These are phyloP conservation scores for Globisporangium spinosum DNA, from an alignment of 352 stramenopile species.

Conservation along the genomic window DNA sequence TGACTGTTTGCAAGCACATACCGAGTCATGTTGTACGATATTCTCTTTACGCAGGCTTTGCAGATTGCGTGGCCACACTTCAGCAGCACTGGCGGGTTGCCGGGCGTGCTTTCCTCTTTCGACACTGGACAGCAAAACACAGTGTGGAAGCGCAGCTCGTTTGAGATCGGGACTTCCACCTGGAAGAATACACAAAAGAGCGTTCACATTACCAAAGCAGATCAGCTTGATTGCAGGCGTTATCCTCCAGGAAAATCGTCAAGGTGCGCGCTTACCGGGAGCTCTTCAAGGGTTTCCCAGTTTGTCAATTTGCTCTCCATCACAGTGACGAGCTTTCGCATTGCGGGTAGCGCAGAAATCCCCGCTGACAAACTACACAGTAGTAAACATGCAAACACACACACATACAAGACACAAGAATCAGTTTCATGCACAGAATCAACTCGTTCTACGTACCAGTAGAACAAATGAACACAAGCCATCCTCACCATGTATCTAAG, in stretches of 20 bases:
- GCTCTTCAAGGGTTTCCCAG: constrained; percentile 70
- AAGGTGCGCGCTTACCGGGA: constrained; percentile 35
- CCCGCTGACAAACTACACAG: constrained; percentile 60
- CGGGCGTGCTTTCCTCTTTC: constrained; percentile 81
- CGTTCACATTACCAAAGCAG: neutral
- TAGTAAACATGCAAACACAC: neutral
- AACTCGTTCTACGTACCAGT: neutral
- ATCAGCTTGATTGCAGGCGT: too few species aligned
- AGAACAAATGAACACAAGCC: neutral
- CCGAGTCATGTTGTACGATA: constrained; percentile 80
- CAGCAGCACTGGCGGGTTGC: constrained; percentile 81
- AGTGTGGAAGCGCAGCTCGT: constrained; percentile 83
- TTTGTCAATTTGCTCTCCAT: constrained; percentile 76
- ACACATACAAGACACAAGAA: neutral
- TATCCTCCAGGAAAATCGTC: neutral
- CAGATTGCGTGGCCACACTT: constrained; percentile 88
- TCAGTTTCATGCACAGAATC: neutral
- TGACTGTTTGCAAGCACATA: constrained; percentile 17
- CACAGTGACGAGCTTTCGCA: constrained; percentile 78
- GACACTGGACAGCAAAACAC: constrained; percentile 87
- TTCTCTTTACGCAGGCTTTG: constrained; percentile 72
- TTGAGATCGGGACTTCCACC: constrained; percentile 75
- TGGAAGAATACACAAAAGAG: constrained; percentile 9
- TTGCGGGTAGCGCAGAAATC: constrained; percentile 62
- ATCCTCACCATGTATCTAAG: constrained; percentile 60